phyloP scores from a whole-genome alignment of 345 rosid genomes.

The Sonneratia alba region DNA sequence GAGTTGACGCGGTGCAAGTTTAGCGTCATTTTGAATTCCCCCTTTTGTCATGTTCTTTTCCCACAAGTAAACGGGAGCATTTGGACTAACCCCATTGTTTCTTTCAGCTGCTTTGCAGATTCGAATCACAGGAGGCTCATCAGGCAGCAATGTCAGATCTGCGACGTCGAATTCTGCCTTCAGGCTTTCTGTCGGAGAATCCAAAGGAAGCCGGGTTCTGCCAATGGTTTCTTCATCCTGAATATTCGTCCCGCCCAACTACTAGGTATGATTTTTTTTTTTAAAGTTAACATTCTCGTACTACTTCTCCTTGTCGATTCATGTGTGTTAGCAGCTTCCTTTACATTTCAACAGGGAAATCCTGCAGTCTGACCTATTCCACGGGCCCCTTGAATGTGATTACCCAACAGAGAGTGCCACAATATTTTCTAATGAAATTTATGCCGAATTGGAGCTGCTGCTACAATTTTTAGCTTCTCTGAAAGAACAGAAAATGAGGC shows the following conservation, averaged over 20 bases:
- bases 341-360: slow-evolving; percentile 61
- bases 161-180: slow-evolving; percentile 52
- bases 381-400: slow-evolving; percentile 19
- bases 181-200: slow-evolving; percentile 50
- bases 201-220: slow-evolving; percentile 70
- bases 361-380: slow-evolving; percentile 57
- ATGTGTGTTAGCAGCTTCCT: not conserved
- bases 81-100: slow-evolving; percentile 16
- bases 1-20: not conserved
- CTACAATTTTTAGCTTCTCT: slow-evolving; percentile 51
- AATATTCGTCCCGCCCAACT: slow-evolving; percentile 57
- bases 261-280: slow-evolving; percentile 38
- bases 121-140: slow-evolving; percentile 42
- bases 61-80: slow-evolving; percentile 2
- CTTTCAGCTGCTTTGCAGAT: slow-evolving; percentile 51
- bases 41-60: slow-evolving; percentile 7
- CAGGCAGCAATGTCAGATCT: slow-evolving; percentile 45
- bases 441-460: slow-evolving; percentile 50
- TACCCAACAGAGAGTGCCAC: slow-evolving; percentile 21
- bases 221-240: slow-evolving; percentile 84
- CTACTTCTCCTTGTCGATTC: not conserved
- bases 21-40: not conserved
- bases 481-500: slow-evolving; percentile 53
- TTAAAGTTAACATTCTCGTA: not conserved
- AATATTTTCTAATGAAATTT: slow-evolving; percentile 28